These are phyloP conservation scores for Moricandia moricandioides DNA, from an alignment of 345 rosid species.

Conservation along the genomic window DNA sequence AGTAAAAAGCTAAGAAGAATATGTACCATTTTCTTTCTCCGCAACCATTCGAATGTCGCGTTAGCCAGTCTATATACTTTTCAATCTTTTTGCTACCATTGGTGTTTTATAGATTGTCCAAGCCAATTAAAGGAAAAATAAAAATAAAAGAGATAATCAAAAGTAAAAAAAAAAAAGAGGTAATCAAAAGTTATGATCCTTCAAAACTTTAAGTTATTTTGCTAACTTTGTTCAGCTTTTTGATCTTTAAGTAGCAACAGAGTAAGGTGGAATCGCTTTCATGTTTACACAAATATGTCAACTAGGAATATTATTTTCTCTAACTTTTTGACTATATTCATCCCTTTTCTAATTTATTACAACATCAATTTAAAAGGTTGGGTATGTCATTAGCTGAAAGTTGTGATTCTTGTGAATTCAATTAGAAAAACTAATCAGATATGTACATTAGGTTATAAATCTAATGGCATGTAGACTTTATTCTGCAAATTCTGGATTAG, in stretches of 20 bases:
- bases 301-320: conserved; percentile 23
- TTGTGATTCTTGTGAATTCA: background rate
- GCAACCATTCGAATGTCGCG: conserved; percentile 1
- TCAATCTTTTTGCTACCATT: conserved; percentile 20
- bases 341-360: background rate
- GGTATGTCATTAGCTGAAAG: conserved; percentile 16
- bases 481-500: conserved; percentile 4
- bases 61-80: conserved; percentile 15
- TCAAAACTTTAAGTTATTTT: background rate
- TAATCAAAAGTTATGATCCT: conserved; percentile 5
- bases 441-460: background rate
- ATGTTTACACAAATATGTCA: conserved; percentile 32
- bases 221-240: background rate
- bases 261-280: conserved; percentile 25
- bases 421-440: background rate
- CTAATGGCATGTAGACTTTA: background rate
- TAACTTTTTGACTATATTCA: conserved; percentile 24
- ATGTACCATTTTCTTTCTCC: conserved; percentile 4
- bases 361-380: background rate
- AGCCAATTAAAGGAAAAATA: conserved; percentile 14
- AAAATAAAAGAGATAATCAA: background rate
- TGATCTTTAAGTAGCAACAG: conserved; percentile 23
- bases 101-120: conserved; percentile 2
- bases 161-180: background rate
- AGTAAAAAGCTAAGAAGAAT: conserved; percentile 17